A percentile compares a stretch with the other conserved stretches of the same genome.
Conservation (phyloP, 345 rosid genomes). For the Brassica rapa region DNA sequence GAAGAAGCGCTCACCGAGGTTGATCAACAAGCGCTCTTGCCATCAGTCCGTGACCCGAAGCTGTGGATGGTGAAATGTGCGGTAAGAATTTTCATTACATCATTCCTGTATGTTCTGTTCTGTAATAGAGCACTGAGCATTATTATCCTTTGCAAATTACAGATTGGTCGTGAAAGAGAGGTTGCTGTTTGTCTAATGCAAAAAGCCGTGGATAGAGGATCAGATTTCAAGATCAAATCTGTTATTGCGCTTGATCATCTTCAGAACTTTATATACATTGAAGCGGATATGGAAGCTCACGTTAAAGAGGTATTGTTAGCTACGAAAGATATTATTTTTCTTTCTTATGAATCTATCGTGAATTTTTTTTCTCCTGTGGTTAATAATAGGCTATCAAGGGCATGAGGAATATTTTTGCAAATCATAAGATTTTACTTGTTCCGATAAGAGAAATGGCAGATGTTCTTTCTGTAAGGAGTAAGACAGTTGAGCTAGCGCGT, state of each 20-base stretch:
- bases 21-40: constrained; percentile 91
- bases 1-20: constrained; percentile 67
- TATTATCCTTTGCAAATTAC: background rate
- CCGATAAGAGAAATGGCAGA: constrained; percentile 91
- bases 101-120: background rate
- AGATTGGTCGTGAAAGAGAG: constrained; percentile 93
- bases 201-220: constrained; percentile 73
- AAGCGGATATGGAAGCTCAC: constrained; percentile 92
- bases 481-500: constrained; percentile 71
- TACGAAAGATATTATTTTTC: background rate
- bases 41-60: constrained; percentile 84
- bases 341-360: background rate
- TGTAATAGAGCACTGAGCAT: background rate
- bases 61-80: constrained; percentile 48
- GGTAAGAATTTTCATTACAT: constrained; percentile 17
- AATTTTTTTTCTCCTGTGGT: background rate
- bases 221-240: constrained; percentile 77
- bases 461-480: constrained; percentile 87
- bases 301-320: constrained; percentile 67
- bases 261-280: constrained; percentile 68
- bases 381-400: constrained; percentile 77
- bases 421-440: constrained; percentile 71
- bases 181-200: constrained; percentile 88
- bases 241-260: constrained; percentile 86
- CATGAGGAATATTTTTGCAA: constrained; percentile 56